Conservation (phyloP, 2,329 filamentous ascomycete genomes). For the Capronia epimyces region DNA sequence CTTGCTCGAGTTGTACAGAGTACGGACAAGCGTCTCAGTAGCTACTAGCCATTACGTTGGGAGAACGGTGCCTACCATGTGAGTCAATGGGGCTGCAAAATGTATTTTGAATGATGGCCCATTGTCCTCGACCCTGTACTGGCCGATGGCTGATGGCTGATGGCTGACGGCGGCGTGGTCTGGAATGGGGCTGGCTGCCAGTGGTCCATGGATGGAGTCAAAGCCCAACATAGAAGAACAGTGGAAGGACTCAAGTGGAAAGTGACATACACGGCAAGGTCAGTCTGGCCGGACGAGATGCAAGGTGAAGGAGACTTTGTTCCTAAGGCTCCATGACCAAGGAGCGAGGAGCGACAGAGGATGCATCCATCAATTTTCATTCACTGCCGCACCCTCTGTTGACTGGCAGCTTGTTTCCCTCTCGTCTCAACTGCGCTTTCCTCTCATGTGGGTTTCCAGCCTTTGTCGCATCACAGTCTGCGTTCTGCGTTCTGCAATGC, state of each 20-base stretch:
- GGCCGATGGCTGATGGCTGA: too few relatives aligned
- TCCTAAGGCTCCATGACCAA: neutral
- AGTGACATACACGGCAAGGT: neutral
- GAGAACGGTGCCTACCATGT: too few relatives aligned
- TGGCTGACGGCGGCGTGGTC: too few relatives aligned
- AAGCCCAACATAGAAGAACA: neutral
- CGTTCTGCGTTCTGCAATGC: neutral
- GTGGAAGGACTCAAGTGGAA: neutral
- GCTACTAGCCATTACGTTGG: too few relatives aligned
- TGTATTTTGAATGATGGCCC: too few relatives aligned
- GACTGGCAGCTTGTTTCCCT: neutral
- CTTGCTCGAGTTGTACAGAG: too few relatives aligned
- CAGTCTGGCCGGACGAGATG: neutral
- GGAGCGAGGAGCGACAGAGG: neutral
- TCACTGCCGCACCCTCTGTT: neutral
- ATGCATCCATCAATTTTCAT: too few relatives aligned
- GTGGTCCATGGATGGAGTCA: too few relatives aligned
- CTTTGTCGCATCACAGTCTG: neutral
- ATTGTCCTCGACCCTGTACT: too few relatives aligned
- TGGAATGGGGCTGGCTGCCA: too few relatives aligned
- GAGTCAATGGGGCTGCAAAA: too few relatives aligned
- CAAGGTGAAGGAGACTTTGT: neutral
- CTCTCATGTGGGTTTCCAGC: neutral
- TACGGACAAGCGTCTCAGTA: too few relatives aligned
- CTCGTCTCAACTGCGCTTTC: neutral